These are phyloP conservation scores for Colletotrichum godetiae DNA, from an alignment of 2,329 filamentous ascomycete species.

Conservation along the genomic window DNA sequence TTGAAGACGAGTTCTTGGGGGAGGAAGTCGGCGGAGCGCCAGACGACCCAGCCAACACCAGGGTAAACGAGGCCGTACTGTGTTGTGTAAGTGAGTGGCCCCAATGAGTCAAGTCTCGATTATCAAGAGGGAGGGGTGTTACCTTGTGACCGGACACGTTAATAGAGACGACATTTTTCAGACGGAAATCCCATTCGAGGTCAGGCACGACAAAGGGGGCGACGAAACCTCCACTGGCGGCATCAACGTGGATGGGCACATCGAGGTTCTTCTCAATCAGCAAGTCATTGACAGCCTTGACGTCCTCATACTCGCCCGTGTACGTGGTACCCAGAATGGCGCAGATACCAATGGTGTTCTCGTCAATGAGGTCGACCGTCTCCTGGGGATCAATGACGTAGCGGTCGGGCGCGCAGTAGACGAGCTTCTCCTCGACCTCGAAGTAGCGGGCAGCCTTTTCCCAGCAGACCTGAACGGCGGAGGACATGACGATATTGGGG, in stretches of 20 bases:
- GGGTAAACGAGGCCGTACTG: conserved; percentile 79
- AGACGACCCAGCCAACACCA: conserved; percentile 93
- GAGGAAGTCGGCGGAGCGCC: conserved; percentile 84
- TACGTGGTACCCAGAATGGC: conserved; percentile 93
- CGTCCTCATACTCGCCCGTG: conserved; percentile 95
- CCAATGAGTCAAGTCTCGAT: too few relatives aligned
- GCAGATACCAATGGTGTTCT: conserved; percentile 90
- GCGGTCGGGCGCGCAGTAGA: conserved; percentile 71
- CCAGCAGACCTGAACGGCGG: conserved; percentile 97
- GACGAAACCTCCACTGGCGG: conserved; percentile 91
- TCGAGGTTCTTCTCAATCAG: conserved; percentile 80
- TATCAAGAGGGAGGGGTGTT: conserved; percentile 46
- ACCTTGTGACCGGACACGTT: conserved; percentile 94
- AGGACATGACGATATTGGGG: conserved; percentile 96
- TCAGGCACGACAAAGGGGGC: conserved; percentile 89
- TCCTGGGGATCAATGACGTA: conserved; percentile 73
- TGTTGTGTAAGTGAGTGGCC: neutral
- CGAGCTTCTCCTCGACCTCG: conserved; percentile 89
- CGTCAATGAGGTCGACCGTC: conserved; percentile 70
- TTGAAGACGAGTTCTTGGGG: conserved; percentile 97
- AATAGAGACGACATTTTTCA: conserved; percentile 90
- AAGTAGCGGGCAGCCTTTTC: conserved; percentile 92
- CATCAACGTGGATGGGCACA: conserved; percentile 92
- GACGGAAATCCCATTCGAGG: conserved; percentile 91
- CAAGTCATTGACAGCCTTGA: conserved; percentile 91